Evolutionary conservation across 208 protist species (phyloP).

Genomic region (Acanthamoeba healyi): DNA sequence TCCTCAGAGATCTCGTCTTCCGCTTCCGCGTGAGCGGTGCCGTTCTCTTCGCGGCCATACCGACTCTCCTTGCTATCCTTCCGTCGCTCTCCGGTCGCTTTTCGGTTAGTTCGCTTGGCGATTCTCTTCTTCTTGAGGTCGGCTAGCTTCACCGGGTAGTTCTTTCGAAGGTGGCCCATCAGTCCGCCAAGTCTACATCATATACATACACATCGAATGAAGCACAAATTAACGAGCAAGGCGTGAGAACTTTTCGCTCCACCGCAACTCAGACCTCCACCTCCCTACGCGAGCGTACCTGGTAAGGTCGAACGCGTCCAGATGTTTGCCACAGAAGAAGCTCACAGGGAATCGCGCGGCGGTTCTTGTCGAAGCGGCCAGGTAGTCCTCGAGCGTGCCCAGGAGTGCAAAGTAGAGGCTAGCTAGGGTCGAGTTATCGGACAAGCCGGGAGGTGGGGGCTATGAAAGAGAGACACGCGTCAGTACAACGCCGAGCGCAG

Average conservation of each 20-base stretch:
- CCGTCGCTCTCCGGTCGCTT: neutral
- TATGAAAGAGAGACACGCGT: neutral
- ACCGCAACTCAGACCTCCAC: too few species aligned
- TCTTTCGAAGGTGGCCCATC: constrained; percentile 27
- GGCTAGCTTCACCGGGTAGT: neutral
- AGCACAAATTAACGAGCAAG: too few species aligned
- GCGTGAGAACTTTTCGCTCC: too few species aligned
- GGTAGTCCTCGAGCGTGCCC: constrained; percentile 2
- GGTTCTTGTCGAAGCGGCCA: neutral
- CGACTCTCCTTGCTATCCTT: neutral
- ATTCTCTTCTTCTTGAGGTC: constrained; percentile 18
- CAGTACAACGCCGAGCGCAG: neutral
- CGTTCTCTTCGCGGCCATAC: neutral
- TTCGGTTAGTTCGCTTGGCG: neutral
- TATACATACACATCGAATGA: too few species aligned
- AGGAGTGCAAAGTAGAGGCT: constrained; percentile 7
- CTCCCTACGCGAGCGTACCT: too few species aligned
- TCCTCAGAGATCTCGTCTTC: neutral
- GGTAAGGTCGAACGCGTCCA: neutral
- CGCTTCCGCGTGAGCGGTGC: neutral
- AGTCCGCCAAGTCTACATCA: neutral
- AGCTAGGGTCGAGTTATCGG: neutral
- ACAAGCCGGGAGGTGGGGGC: constrained; percentile 4
- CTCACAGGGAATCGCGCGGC: neutral
- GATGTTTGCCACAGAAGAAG: constrained; percentile 7